phyloP scores from a whole-genome alignment of 148 eudicot species.

The Gaultheria prostrata region DNA sequence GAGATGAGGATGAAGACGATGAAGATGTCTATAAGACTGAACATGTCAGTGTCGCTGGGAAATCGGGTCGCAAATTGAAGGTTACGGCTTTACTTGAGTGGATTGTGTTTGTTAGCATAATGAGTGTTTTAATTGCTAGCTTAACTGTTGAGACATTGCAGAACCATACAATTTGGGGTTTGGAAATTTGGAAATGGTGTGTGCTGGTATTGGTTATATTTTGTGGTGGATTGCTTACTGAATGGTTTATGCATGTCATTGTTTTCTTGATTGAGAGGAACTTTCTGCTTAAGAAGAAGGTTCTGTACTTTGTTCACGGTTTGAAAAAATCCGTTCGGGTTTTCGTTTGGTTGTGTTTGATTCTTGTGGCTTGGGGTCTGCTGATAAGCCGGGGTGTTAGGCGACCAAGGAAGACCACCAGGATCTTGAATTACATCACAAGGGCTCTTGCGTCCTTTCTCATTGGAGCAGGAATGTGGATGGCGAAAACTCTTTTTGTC shows the following conservation, averaged over 20 bases:
- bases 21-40: constrained; percentile 51
- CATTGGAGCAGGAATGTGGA: constrained; percentile 76
- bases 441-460: constrained; percentile 63
- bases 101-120: constrained; percentile 37
- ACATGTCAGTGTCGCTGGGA: constrained; percentile 18
- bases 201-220: constrained; percentile 54
- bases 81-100: constrained; percentile 48
- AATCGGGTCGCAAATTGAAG: constrained; percentile 36
- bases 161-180: constrained; percentile 37
- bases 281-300: constrained; percentile 65
- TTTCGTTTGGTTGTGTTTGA: constrained; percentile 64
- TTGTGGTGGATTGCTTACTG: constrained; percentile 60
- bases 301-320: constrained; percentile 71
- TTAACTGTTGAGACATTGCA: constrained; percentile 34
- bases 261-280: constrained; percentile 67
- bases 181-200: constrained; percentile 81
- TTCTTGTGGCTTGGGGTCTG: constrained; percentile 77
- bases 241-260: constrained; percentile 44
- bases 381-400: constrained; percentile 53
- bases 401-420: constrained; percentile 39
- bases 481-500: constrained; percentile 60
- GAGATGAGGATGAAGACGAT: constrained; percentile 26
- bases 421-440: constrained; percentile 51
- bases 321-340: constrained; percentile 60
- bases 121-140: constrained; percentile 46